phyloP scores from a whole-genome alignment of 2,329 filamentous ascomycete species.

The Ambrosiella cleistominuta region DNA sequence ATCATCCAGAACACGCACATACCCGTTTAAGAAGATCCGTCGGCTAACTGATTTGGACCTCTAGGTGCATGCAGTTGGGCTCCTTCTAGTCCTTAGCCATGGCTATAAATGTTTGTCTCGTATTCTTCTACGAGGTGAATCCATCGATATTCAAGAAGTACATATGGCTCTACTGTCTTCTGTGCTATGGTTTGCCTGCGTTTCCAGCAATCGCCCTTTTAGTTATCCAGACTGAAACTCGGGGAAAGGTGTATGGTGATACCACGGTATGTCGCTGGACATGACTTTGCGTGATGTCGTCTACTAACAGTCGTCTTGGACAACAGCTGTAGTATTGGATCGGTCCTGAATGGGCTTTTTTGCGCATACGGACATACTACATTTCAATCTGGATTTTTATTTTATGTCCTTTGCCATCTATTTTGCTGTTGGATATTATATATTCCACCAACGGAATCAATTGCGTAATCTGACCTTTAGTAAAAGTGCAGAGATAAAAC shows the following conservation, averaged over 20 bases:
- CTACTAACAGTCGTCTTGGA: neutral
- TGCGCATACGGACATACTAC: conserved; percentile 45
- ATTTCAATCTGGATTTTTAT: conserved; percentile 45
- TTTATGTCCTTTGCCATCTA: conserved; percentile 36
- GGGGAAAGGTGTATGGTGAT: conserved; percentile 33
- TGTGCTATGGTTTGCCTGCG: conserved; percentile 57
- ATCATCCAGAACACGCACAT: neutral
- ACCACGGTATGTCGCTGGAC: conserved; percentile 29
- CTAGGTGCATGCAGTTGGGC: conserved; percentile 61
- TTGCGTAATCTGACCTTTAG: conserved; percentile 29
- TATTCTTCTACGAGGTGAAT: conserved; percentile 42
- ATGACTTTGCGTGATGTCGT: conserved; percentile 1
- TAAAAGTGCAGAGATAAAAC: conserved; percentile 15
- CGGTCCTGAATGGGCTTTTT: conserved; percentile 31
- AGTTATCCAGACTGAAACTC: conserved; percentile 28
- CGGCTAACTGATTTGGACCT: neutral
- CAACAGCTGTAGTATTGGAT: conserved; percentile 46
- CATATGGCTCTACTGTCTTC: conserved; percentile 50
- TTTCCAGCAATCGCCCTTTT: conserved; percentile 49
- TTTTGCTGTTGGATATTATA: conserved; percentile 38
- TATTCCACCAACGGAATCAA: conserved; percentile 39
- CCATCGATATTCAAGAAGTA: conserved; percentile 54
- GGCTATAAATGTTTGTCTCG: conserved; percentile 64
- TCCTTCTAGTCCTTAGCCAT: conserved; percentile 66
- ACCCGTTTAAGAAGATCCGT: neutral